A percentile compares a stretch with the other conserved stretches of the same genome.
phyloP scores from a whole-genome alignment of 2,329 filamentous ascomycete genomes.

The Sclerotinia sclerotiorum region DNA sequence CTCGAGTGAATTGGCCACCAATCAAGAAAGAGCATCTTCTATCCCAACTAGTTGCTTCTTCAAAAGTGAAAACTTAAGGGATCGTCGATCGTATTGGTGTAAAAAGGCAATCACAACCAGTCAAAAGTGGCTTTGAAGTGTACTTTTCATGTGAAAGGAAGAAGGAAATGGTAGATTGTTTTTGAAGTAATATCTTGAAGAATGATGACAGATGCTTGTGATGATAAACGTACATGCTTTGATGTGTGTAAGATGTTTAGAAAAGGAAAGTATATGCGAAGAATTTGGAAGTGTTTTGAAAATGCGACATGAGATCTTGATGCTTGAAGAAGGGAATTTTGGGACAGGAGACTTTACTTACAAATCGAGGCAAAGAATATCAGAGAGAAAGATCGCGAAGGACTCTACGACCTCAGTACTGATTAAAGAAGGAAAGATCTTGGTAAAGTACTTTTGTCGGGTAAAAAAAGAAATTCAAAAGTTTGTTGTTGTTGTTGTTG shows the following conservation, averaged over 20 bases:
- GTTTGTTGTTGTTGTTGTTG: constrained; percentile 6
- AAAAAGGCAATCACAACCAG: background rate
- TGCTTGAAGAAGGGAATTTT: background rate
- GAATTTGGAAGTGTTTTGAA: background rate
- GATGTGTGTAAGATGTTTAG: background rate
- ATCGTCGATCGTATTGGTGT: background rate
- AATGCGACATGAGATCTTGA: background rate
- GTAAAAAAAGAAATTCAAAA: background rate
- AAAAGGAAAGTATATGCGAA: background rate
- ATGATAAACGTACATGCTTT: background rate
- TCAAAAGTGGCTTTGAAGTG: constrained; percentile 6
- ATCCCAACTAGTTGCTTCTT: background rate
- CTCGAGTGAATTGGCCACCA: constrained; percentile 4
- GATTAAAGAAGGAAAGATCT: background rate
- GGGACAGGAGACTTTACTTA: constrained; percentile 9
- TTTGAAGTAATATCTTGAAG: background rate
- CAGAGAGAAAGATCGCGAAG: constrained; percentile 13
- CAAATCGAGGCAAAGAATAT: background rate
- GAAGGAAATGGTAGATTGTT: background rate
- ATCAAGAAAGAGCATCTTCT: background rate
- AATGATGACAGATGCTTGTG: background rate
- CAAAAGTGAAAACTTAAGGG: background rate
- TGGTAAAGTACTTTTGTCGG: background rate
- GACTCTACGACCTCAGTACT: constrained; percentile 12
- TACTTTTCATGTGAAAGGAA: background rate